phyloP scores from a whole-genome alignment of 148 eudicot genomes.

The Chenopodium formosanum region DNA sequence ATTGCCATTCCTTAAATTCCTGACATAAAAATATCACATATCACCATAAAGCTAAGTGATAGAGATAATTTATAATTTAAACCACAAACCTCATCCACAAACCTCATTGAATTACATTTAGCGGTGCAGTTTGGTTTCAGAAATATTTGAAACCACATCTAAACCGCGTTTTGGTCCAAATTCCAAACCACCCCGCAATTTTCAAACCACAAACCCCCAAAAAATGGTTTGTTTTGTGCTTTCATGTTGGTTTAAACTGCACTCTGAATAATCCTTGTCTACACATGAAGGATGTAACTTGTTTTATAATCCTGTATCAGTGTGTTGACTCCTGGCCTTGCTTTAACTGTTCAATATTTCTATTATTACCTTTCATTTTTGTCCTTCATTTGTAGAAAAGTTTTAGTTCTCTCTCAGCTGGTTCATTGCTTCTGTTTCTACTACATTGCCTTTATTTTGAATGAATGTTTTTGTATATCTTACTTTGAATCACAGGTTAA shows the following conservation, averaged over 20 bases:
- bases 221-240: not conserved
- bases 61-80: too few relatives aligned
- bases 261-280: too few relatives aligned
- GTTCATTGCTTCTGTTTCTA: not conserved
- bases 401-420: conserved; percentile 3
- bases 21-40: too few relatives aligned
- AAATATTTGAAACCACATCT: too few relatives aligned
- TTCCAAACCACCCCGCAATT: too few relatives aligned
- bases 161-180: too few relatives aligned
- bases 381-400: not conserved
- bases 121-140: too few relatives aligned
- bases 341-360: not conserved
- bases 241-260: not conserved
- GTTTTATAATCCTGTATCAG: not conserved
- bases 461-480: conserved; percentile 10
- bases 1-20: too few relatives aligned
- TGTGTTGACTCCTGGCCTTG: not conserved
- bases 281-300: not conserved
- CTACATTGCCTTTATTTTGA: not conserved
- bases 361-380: not conserved
- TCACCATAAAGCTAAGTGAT: too few relatives aligned
- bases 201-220: too few relatives aligned
- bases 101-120: too few relatives aligned
- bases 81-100: too few relatives aligned
- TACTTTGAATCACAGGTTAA: conserved; percentile 49